Conservation (phyloP, 2,329 filamentous ascomycete genomes). For the Pseudogymnoascus sp. region DNA sequence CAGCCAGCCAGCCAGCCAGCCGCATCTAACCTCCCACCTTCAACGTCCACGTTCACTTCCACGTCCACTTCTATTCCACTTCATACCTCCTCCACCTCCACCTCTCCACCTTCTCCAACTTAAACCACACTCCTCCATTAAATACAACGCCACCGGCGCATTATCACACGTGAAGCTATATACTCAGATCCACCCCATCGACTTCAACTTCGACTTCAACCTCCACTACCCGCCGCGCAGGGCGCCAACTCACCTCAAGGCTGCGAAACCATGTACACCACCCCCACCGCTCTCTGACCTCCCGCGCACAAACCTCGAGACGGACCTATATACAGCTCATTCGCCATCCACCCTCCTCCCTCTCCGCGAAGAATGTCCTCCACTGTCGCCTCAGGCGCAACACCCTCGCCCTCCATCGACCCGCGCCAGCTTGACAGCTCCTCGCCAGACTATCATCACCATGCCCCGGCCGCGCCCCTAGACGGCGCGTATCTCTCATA, state of each 20-base stretch:
- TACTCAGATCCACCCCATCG: background rate
- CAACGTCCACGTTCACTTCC: background rate
- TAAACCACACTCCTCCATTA: background rate
- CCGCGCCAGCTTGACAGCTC: background rate
- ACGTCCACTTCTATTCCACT: background rate
- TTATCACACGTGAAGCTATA: background rate
- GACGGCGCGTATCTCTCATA: slow-evolving; percentile 12
- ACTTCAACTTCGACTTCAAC: background rate
- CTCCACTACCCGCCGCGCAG: background rate
- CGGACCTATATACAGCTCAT: background rate
- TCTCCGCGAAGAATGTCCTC: slow-evolving; percentile 1
- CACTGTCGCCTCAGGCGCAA: background rate
- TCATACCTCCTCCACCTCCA: background rate
- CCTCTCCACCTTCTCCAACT: background rate
- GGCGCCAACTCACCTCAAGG: background rate
- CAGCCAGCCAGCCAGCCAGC: background rate
- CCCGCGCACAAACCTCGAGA: background rate
- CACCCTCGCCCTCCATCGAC: background rate
- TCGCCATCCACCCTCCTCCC: background rate
- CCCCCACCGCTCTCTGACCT: background rate
- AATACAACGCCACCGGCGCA: background rate
- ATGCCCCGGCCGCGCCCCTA: background rate
- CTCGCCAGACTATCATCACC: background rate
- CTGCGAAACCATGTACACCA: background rate
- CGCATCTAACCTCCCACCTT: background rate